Percentiles rank a stretch among this genome's conserved stretches.
Conservation (phyloP, 352 stramenopile genomes). For the Pythium sp. region DNA sequence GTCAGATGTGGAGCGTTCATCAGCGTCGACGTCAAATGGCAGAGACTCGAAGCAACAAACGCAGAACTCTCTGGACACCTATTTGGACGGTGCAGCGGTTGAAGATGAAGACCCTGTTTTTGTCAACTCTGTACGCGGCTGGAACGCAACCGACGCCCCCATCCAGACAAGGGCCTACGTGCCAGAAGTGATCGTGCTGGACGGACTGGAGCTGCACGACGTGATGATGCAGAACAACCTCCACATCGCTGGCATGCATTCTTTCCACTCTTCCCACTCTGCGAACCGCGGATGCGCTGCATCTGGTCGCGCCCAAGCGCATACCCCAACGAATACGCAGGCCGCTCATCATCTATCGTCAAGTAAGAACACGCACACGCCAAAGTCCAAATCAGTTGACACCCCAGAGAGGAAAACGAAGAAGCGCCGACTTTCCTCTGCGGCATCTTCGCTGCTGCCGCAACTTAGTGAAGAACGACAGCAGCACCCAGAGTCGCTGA, state of each 20-base stretch:
- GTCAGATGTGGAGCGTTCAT: neutral
- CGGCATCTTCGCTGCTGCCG: neutral
- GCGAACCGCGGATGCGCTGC: neutral
- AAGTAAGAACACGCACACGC: neutral
- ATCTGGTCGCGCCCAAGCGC: neutral
- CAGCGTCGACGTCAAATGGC: neutral
- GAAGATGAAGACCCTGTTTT: conserved; percentile 22
- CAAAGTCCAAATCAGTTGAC: neutral
- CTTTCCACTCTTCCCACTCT: no score
- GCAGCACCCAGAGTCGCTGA: neutral
- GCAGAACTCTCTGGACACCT: conserved; percentile 30
- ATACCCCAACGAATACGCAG: neutral
- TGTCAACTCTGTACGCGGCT: conserved; percentile 36
- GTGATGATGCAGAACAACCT: conserved; percentile 15
- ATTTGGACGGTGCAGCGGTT: conserved; percentile 23
- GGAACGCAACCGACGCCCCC: conserved; percentile 13
- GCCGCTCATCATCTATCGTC: neutral
- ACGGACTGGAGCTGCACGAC: conserved; percentile 13
- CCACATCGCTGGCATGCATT: neutral
- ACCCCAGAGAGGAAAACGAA: neutral
- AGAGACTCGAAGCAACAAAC: neutral
- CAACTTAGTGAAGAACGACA: neutral
- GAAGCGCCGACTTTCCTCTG: conserved; percentile 11
- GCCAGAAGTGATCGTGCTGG: neutral
- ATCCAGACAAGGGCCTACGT: neutral